phyloP scores from a whole-genome alignment of 371 early-diverging fungal species.

The Circinella minor region DNA sequence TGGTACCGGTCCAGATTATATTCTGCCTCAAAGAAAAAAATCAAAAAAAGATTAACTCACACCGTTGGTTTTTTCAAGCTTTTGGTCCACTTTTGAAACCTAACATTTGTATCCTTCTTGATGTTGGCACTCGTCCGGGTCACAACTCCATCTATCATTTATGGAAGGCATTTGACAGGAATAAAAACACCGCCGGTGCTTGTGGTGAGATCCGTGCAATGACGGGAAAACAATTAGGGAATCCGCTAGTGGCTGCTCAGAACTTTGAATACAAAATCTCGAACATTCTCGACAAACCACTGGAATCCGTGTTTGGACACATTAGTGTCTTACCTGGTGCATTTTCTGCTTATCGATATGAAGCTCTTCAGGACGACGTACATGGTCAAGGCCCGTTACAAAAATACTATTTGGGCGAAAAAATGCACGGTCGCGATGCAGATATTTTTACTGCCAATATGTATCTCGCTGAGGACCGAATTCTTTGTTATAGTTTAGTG shows the following conservation, averaged over 20 bases:
- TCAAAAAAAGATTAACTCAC: slow-evolving; percentile 94
- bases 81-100: slow-evolving; percentile 88
- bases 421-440: slow-evolving; percentile 74
- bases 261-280: slow-evolving; percentile 97
- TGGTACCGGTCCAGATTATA: slow-evolving; percentile 89
- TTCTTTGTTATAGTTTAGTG: slow-evolving; percentile 86
- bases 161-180: slow-evolving; percentile 91
- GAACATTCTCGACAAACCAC: slow-evolving; percentile 96
- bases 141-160: slow-evolving; percentile 89
- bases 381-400: slow-evolving; percentile 78
- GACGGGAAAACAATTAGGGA: slow-evolving; percentile 68
- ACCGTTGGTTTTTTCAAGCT: slow-evolving; percentile 98
- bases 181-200: slow-evolving; percentile 87
- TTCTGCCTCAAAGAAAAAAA: slow-evolving; percentile 95
- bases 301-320: slow-evolving; percentile 97
- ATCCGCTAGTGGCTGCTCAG: slow-evolving; percentile 90
- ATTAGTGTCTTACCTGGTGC: slow-evolving; percentile 96
- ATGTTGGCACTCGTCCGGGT: slow-evolving; percentile 95
- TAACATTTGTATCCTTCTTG: slow-evolving; percentile 88
- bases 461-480: slow-evolving; percentile 87
- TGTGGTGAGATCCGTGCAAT: slow-evolving; percentile 96
- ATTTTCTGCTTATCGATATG: slow-evolving; percentile 94
- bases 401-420: slow-evolving; percentile 94
- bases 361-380: slow-evolving; percentile 78
- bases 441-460: slow-evolving; percentile 78